Base-by-base conservation (phyloP, 2,329 filamentous ascomycete species). In the Colletotrichum noveboracense region DNA sequence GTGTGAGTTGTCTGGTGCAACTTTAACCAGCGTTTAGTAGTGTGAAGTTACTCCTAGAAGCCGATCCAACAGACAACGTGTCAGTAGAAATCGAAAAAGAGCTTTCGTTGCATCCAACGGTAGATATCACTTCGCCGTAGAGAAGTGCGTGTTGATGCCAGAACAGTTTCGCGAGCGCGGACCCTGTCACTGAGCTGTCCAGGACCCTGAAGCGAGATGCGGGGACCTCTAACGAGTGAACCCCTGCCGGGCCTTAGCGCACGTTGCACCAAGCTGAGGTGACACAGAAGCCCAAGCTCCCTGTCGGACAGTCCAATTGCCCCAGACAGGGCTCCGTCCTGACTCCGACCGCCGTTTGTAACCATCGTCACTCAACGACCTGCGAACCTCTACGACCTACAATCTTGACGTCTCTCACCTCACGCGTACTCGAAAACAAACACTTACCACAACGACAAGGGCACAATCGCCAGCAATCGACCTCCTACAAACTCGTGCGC, bases 241-340 rank as follows among this genome's bases (percentile, higher is more conserved):
- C 70, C 70, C 73, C 58, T 76, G 70, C 60, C n/a, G 26, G n/a
- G 26, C 28, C 28, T 55, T 38, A 76, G 64, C 70, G 34, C 56
- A 73, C 48, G 43, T 68, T 60, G 21, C 58, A 43, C 58, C 26
- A 43, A 67, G 30, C 72, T 60, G 68, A 58, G 48, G 68, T 62
- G 55, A 71, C 72, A 67, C 64, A 12, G 14, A 28, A 61, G 58
- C 64, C 73, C 70, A 75, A 75, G 70, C 73, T 68, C 56, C 43
- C 67, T 61, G 43, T 32, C 34, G 55, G 55, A 64, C 56, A 18
- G 65, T 68, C 60, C 48, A 64, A 34, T 48, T 56, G 43, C 70
- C 26, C 55, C 52, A 66, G 55, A 71, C 55, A 67, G 30, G 52
- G 65, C 55, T 52, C 73, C 73, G 62, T 75, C 48, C 65, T 28